A percentile compares a stretch with the other conserved stretches of the same genome.
Conservation (phyloP, 495 filamentous ascomycete genomes). For the Penicillium pulvis region DNA sequence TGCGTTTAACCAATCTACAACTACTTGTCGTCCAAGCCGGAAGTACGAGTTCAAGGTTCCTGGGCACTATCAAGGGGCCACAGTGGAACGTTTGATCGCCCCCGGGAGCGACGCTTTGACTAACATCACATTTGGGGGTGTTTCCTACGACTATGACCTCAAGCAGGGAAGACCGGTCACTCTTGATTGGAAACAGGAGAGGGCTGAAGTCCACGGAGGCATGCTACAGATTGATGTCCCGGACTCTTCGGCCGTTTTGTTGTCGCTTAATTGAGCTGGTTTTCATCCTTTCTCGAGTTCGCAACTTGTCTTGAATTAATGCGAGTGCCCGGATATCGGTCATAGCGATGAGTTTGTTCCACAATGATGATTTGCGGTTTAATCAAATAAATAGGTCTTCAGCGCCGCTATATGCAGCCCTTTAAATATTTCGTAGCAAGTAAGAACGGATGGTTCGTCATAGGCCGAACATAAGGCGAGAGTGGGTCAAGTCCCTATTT, state of each 20-base stretch:
- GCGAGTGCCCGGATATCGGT: neutral
- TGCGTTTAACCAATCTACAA: conserved; percentile 9
- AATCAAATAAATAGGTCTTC: too few relatives aligned
- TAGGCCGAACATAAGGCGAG: too few relatives aligned
- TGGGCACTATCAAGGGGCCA: neutral
- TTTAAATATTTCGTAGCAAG: too few relatives aligned
- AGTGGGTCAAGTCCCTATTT: too few relatives aligned
- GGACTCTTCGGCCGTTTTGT: conserved; percentile 16
- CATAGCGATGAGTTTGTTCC: too few relatives aligned
- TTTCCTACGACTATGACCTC: conserved; percentile 19
- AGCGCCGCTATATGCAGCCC: too few relatives aligned
- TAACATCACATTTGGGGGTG: conserved; percentile 18
- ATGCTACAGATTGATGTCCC: conserved; percentile 12
- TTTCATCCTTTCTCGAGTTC: neutral
- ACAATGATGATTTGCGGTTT: too few relatives aligned
- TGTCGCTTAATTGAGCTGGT: conserved; percentile 9
- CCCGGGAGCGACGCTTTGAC: conserved; percentile 13
- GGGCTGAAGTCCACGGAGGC: neutral
- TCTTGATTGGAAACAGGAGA: conserved; percentile 8
- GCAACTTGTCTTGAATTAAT: neutral
- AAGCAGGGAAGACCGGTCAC: conserved; percentile 14
- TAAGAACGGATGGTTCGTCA: too few relatives aligned
- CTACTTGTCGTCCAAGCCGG: conserved; percentile 3
- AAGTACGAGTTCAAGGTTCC: conserved; percentile 18
- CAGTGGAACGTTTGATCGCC: conserved; percentile 15